Conservation (phyloP, 2,329 filamentous ascomycete genomes). For the Metarhizium robertsii region DNA sequence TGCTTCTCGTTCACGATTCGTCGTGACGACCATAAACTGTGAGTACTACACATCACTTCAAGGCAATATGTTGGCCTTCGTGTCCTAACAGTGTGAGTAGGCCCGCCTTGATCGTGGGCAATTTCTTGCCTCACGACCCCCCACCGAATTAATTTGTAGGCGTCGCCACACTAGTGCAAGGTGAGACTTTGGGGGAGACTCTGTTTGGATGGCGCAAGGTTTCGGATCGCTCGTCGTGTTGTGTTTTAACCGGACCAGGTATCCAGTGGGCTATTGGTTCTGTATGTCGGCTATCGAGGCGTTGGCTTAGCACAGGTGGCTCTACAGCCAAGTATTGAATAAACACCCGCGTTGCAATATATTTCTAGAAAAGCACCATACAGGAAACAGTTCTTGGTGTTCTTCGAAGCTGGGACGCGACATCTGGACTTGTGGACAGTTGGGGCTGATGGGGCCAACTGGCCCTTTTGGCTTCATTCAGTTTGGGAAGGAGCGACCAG, state of each 20-base stretch:
- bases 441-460: neutral
- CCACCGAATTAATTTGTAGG: constrained; percentile 11
- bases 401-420: neutral
- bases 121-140: constrained; percentile 83
- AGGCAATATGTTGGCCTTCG: too few species aligned
- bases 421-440: neutral
- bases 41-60: constrained; percentile 27
- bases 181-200: neutral
- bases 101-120: constrained; percentile 89
- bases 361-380: neutral
- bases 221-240: neutral
- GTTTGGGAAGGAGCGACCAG: neutral
- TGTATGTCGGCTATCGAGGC: neutral
- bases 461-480: neutral
- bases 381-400: neutral
- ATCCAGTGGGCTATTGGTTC: neutral
- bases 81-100: constrained; percentile 33
- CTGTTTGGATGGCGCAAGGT: neutral
- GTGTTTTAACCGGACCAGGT: neutral
- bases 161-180: neutral
- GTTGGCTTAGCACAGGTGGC: neutral
- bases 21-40: constrained; percentile 94
- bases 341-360: neutral
- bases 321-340: neutral
- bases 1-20: constrained; percentile 98